phyloP scores from a whole-genome alignment of 257 asterid species.

The Ilex aquifolium region DNA sequence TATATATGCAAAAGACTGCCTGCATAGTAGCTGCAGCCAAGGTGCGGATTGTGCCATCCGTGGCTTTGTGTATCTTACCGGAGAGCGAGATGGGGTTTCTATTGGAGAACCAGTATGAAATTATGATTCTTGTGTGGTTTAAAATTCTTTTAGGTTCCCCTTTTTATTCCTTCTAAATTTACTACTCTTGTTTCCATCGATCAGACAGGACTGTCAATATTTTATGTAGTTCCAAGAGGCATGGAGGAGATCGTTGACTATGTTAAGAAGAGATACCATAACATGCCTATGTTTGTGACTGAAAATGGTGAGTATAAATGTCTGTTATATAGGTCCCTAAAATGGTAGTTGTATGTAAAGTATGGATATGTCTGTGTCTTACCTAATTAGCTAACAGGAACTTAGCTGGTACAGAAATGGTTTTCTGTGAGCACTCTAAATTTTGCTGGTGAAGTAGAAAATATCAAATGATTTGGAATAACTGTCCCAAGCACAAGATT shows the following conservation, averaged over 20 bases:
- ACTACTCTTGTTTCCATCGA: not conserved
- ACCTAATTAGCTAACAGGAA: no score
- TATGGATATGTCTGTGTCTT: not conserved
- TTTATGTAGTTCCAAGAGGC: constrained; percentile 60
- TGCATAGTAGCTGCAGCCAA: constrained; percentile 34
- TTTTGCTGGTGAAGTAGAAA: no score
- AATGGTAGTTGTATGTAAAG: no score
- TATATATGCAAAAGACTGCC: constrained; percentile 66
- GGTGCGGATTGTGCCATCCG: constrained; percentile 51
- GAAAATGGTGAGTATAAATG: constrained; percentile 53
- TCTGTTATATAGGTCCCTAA: not conserved
- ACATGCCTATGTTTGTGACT: constrained; percentile 59
- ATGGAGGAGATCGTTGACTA: constrained; percentile 51
- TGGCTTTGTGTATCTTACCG: constrained; percentile 42
- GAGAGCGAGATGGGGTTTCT: constrained; percentile 44
- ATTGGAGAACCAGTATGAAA: constrained; percentile 71
- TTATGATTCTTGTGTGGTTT: not conserved
- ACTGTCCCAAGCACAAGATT: no score
- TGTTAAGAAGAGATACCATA: constrained; percentile 50
- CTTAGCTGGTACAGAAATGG: no score
- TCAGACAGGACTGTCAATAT: constrained; percentile 47
- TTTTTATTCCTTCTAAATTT: not conserved
- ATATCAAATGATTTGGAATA: no score
- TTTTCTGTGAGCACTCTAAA: no score
- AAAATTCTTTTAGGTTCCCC: not conserved